A percentile compares a stretch with the other conserved stretches of the same genome.
phyloP scores from a whole-genome alignment of 192 early-diverging fungal species.

The Entophlyctis luteolus region DNA sequence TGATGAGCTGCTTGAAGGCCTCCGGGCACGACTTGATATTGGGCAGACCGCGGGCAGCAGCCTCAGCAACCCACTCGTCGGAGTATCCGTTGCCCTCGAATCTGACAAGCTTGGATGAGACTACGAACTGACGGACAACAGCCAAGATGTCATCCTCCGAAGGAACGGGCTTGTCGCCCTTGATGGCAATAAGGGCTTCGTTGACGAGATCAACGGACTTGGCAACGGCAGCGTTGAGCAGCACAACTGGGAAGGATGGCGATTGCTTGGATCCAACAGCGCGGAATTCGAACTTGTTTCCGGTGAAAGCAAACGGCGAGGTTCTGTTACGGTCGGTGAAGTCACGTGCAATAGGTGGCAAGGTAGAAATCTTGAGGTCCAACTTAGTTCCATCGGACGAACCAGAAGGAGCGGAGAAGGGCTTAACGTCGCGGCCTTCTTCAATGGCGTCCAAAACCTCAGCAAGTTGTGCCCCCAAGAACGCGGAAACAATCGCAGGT shows the following conservation, averaged over 20 bases:
- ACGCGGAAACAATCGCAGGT: constrained; percentile 92
- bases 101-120: constrained; percentile 73
- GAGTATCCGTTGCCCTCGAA: constrained; percentile 99
- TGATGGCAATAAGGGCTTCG: constrained; percentile 68
- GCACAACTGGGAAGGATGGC: constrained; percentile 89
- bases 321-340: constrained; percentile 99
- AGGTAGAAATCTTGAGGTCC: constrained; percentile 88
- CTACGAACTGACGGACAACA: constrained; percentile 83
- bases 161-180: constrained; percentile 73
- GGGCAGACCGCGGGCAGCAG: constrained; percentile 87
- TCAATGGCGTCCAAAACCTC: constrained; percentile 94
- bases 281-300: constrained; percentile 99
- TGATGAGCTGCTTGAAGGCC: constrained; percentile 81
- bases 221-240: constrained; percentile 89
- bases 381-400: constrained; percentile 83
- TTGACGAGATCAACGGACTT: constrained; percentile 72
- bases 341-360: constrained; percentile 90
- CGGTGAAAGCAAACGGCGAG: constrained; percentile 98
- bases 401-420: too few relatives aligned
- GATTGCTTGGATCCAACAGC: constrained; percentile 98
- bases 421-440: constrained; percentile 75
- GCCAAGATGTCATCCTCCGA: constrained; percentile 82
- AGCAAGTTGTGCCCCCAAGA: constrained; percentile 92
- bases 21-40: constrained; percentile 88
- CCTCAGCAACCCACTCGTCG: constrained; percentile 89